These are phyloP conservation scores for Acidomyces sp. DNA, from an alignment of 495 filamentous ascomycete species.

Conservation along the genomic window DNA sequence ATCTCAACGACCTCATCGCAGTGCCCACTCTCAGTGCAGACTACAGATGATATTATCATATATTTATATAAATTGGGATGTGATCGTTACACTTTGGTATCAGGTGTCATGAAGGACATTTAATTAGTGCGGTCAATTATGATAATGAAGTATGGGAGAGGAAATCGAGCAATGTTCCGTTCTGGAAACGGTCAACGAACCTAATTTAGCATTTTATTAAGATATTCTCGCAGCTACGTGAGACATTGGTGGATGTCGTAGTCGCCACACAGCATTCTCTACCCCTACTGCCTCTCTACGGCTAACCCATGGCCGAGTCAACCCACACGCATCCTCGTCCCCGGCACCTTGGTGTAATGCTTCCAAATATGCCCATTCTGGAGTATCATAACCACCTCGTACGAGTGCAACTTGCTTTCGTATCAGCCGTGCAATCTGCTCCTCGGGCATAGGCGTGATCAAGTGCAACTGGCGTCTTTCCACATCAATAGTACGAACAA, in stretches of 20 bases:
- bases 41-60: too few relatives aligned
- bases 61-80: too few relatives aligned
- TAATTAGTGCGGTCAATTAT: too few relatives aligned
- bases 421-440: constrained; percentile 6
- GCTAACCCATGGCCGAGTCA: constrained; percentile 15
- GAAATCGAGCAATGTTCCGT: too few relatives aligned
- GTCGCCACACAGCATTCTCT: constrained; percentile 18
- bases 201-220: too few relatives aligned
- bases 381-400: constrained; percentile 43
- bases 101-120: too few relatives aligned
- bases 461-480: constrained; percentile 35
- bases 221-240: too few relatives aligned
- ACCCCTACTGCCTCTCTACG: constrained; percentile 7
- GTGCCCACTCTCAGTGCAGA: too few relatives aligned
- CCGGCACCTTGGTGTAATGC: constrained; percentile 26
- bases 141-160: too few relatives aligned
- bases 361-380: constrained; percentile 46
- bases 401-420: constrained; percentile 33
- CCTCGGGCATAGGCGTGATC: constrained; percentile 35
- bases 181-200: too few relatives aligned
- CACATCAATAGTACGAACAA: constrained; percentile 43
- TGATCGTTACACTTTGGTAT: too few relatives aligned
- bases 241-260: constrained; percentile 19
- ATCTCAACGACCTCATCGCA: too few relatives aligned
- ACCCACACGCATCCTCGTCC: not conserved